Conservation (phyloP, 1,139 yeast genomes). For the Geotrichum reessii region DNA sequence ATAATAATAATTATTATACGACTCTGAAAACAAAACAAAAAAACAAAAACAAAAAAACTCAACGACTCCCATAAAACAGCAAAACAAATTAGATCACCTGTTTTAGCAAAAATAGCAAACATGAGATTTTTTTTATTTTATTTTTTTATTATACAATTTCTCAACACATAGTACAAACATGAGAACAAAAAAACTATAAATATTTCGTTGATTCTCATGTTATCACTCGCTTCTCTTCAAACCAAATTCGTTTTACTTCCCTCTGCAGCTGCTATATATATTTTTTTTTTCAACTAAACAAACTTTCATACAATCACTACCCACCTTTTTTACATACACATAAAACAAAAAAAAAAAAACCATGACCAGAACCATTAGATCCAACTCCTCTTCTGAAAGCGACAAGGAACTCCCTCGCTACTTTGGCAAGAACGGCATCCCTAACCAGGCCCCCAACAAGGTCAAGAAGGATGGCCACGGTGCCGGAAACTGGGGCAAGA, state of each 20-base stretch:
- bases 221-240: not conserved
- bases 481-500: conserved; percentile 45
- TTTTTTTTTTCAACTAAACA: not conserved
- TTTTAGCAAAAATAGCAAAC: not conserved
- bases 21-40: too few species aligned
- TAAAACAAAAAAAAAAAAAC: conserved; percentile 1
- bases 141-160: not conserved
- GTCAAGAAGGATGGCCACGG: conserved; percentile 86
- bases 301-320: not conserved
- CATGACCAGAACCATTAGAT: conserved; percentile 85
- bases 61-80: too few species aligned
- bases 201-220: not conserved
- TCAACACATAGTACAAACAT: not conserved
- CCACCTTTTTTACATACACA: not conserved
- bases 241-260: too few species aligned
- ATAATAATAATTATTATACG: too few species aligned
- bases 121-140: not conserved
- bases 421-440: conserved; percentile 70
- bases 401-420: conserved; percentile 46
- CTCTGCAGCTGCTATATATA: too few species aligned
- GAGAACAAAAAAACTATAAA: not conserved
- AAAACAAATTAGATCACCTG: not conserved
- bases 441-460: conserved; percentile 63
- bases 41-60: too few species aligned
- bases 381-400: conserved; percentile 55